These are phyloP conservation scores for Cladosporium sp. DNA, from an alignment of 2,329 filamentous ascomycete genomes.

Conservation along the genomic window DNA sequence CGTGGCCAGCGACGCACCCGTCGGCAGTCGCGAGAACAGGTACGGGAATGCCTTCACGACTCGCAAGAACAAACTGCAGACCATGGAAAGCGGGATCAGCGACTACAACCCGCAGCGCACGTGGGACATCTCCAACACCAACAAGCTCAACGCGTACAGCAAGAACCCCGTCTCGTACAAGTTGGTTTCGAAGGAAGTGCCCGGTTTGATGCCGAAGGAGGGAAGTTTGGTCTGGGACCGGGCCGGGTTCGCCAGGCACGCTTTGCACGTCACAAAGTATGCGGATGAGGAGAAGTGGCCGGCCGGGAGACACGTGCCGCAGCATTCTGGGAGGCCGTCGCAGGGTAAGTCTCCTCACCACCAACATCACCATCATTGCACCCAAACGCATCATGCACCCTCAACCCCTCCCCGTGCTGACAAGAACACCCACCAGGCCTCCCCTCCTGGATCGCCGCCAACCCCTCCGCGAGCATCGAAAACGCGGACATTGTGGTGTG, in stretches of 20 bases:
- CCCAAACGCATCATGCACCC: too few relatives aligned
- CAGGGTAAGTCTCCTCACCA: slow-evolving; percentile 40
- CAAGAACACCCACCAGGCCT: slow-evolving; percentile 33
- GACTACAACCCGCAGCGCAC: slow-evolving; percentile 38
- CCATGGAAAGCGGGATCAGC: slow-evolving; percentile 39
- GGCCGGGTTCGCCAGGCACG: slow-evolving; percentile 75
- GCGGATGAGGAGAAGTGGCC: slow-evolving; percentile 74
- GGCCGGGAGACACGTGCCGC: slow-evolving; percentile 77
- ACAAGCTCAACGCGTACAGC: slow-evolving; percentile 75
- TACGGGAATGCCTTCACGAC: slow-evolving; percentile 57
- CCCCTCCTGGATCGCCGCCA: slow-evolving; percentile 62
- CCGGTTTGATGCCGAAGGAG: slow-evolving; percentile 68
- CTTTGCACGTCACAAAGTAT: slow-evolving; percentile 79
- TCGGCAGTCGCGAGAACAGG: slow-evolving; percentile 52
- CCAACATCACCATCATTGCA: too few relatives aligned
- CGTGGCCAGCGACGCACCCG: slow-evolving; percentile 39
- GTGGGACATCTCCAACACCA: slow-evolving; percentile 69
- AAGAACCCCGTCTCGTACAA: slow-evolving; percentile 80
- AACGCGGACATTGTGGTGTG: slow-evolving; percentile 81
- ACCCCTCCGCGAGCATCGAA: slow-evolving; percentile 46
- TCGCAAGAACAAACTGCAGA: slow-evolving; percentile 35
- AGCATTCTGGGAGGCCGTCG: slow-evolving; percentile 74
- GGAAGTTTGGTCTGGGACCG: slow-evolving; percentile 78
- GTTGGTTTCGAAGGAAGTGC: slow-evolving; percentile 62
- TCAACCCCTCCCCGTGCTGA: background rate